Evolutionary conservation across 23 red algal species (phyloP).

Genomic region (Cyanidium caldarium): DNA sequence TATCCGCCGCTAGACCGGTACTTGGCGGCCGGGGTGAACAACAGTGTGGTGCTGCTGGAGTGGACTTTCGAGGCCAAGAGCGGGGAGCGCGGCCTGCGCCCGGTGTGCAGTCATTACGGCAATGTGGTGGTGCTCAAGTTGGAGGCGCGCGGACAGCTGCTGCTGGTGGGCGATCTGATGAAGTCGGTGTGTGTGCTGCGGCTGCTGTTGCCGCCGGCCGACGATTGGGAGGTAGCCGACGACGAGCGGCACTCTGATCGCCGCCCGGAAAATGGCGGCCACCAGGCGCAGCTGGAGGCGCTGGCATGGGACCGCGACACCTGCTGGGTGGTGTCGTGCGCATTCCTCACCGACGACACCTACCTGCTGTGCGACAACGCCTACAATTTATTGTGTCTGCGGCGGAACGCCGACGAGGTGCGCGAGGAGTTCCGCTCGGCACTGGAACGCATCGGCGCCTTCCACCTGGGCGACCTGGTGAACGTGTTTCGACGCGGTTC

Average conservation of each 20-base stretch:
- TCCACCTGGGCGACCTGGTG: constrained; percentile 66
- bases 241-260: no score
- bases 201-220: neutral
- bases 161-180: constrained; percentile 76
- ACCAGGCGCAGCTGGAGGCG: constrained; percentile 42
- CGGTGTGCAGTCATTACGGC: constrained; percentile 32
- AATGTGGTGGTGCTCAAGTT: constrained; percentile 37
- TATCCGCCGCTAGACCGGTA: neutral
- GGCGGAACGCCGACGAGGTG: constrained; percentile 37
- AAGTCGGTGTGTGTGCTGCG: constrained; percentile 57
- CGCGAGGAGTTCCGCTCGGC: constrained; percentile 43
- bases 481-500: constrained; percentile 63
- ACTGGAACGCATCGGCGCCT: constrained; percentile 55
- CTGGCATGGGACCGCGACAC: constrained; percentile 57
- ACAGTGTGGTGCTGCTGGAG: constrained; percentile 31
- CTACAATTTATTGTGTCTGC: constrained; percentile 53
- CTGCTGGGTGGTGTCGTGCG: constrained; percentile 58
- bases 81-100: constrained; percentile 20
- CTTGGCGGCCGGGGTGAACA: constrained; percentile 44
- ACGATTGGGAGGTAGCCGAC: constrained; percentile 13
- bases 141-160: constrained; percentile 50
- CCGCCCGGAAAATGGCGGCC: no score
- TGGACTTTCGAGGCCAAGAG: constrained; percentile 23
- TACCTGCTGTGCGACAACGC: constrained; percentile 56
- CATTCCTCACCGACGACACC: constrained; percentile 54